phyloP scores from a whole-genome alignment of 768 basidiomycete species.

The Phylloporus sp. region DNA sequence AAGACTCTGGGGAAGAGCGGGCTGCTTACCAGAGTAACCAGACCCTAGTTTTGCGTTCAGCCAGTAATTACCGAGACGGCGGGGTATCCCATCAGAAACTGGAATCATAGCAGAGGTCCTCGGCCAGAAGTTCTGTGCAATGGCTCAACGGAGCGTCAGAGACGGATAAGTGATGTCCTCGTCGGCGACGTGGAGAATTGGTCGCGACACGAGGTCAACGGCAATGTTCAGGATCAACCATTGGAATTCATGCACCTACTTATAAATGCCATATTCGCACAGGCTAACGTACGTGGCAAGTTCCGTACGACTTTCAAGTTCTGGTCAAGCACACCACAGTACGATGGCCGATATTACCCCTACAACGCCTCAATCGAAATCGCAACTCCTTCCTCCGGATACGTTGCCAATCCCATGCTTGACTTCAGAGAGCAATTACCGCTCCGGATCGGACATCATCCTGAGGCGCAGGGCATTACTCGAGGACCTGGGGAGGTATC shows the following conservation, averaged over 20 bases:
- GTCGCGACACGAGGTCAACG: slow-evolving; percentile 5
- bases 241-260: background rate
- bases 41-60: slow-evolving; percentile 59
- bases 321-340: no score
- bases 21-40: slow-evolving; percentile 62
- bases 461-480: background rate
- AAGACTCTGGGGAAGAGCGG: background rate
- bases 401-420: background rate
- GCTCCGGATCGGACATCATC: no score
- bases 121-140: background rate
- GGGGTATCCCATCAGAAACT: slow-evolving; percentile 24
- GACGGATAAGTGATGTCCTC: background rate
- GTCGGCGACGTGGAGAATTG: background rate
- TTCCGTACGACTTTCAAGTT: no score
- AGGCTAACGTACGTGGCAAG: no score
- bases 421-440: background rate
- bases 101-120: slow-evolving; percentile 10
- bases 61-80: slow-evolving; percentile 55
- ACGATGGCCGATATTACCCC: no score
- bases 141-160: background rate
- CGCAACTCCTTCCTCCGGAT: background rate
- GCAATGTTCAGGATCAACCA: slow-evolving; percentile 7
- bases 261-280: no score
- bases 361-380: no score
- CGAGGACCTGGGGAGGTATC: background rate